These are phyloP conservation scores for Escovopsis sp. DNA, from an alignment of 2,329 filamentous ascomycete species.

Conservation along the genomic window DNA sequence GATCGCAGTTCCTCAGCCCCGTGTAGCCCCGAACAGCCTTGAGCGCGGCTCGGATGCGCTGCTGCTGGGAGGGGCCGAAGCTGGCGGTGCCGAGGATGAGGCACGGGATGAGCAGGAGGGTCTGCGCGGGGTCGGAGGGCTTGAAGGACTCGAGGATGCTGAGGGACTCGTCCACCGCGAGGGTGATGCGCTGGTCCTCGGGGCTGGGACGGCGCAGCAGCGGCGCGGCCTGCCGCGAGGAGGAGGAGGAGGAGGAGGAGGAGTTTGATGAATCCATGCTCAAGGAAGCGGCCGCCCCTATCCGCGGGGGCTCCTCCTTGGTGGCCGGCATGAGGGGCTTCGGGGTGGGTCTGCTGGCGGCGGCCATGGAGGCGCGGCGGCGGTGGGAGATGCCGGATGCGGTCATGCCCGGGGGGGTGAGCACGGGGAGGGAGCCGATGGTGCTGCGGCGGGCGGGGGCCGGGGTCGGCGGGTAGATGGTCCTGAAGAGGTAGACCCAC, in stretches of 20 bases:
- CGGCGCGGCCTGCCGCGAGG: conserved; percentile 14
- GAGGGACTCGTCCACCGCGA: conserved; percentile 43
- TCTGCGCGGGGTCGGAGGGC: conserved; percentile 43
- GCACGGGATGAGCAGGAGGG: conserved; percentile 44
- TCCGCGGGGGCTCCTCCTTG: no score
- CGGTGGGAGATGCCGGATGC: conserved; percentile 4
- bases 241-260: no score
- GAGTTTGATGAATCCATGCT: no score
- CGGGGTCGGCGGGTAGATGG: conserved; percentile 39
- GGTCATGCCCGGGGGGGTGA: conserved; percentile 4
- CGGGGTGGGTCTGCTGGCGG: conserved; percentile 12
- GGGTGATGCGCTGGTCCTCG: conserved; percentile 35
- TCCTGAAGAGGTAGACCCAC: conserved; percentile 49
- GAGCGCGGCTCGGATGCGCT: conserved; percentile 36
- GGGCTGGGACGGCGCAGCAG: conserved; percentile 32
- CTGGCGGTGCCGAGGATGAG: conserved; percentile 47
- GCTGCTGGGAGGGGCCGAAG: conserved; percentile 36
- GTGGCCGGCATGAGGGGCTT: not conserved
- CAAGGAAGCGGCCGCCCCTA: no score
- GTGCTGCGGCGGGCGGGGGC: conserved; percentile 17
- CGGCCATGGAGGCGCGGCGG: conserved; percentile 23
- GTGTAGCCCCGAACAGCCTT: conserved; percentile 41
- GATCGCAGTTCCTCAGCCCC: conserved; percentile 42
- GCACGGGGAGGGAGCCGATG: conserved; percentile 14
- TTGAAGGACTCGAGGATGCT: conserved; percentile 39